Base-by-base conservation (phyloP, 345 rosid species). In the Aquilaria sinensis region DNA sequence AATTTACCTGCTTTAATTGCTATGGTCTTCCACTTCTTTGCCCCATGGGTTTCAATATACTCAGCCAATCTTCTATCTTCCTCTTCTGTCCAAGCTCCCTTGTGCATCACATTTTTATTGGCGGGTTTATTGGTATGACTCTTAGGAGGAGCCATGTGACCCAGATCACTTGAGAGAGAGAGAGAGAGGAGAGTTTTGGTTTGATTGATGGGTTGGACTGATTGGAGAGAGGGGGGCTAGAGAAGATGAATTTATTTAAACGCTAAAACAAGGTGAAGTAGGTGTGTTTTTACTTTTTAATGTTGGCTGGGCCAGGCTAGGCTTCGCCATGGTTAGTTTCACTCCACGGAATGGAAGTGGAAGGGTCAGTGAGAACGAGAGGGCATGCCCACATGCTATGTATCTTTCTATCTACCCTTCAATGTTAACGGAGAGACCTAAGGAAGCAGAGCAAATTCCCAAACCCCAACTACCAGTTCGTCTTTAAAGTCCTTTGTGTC, bases 31-130 rank as follows among this genome's bases (percentile, higher is more conserved):
- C 87, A 85, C 59, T 80, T 82, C 74, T 69, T 78, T 29, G 85
- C 77, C 30, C 91, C 91, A 53, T 80, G 87, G 58, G 67, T 60
- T 62, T 78, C 84, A 63, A 80, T 72, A 55, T 51, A 80, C 58
- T 75, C 62, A 45, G 87, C 76, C n/a, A 85, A 68, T 62, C 60
- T 85, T 13, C 64, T 23, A 58, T 85, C 87, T 69, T 85, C 91
- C 72, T 82, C 87, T 16, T 82, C 77, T 3, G 87, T 80, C 87
- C 87, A 82, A 2, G 85, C 77, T 55, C 87, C 91, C 72, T 47
- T 82, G 72, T 71, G 76, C 78, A 74, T 68, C 14, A 34, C 67
- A 60, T 57, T 82, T 54, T 73, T 78, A 31, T 13, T 47, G 51
- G 55, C 53, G 23, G 23, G 23, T 23, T 23, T 23, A 23, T 23